Evolutionary conservation across 2,329 filamentous ascomycete species (phyloP), one percentile per base, ranked within the genome.

Genomic region (Fusarium austroafricanum): DNA sequence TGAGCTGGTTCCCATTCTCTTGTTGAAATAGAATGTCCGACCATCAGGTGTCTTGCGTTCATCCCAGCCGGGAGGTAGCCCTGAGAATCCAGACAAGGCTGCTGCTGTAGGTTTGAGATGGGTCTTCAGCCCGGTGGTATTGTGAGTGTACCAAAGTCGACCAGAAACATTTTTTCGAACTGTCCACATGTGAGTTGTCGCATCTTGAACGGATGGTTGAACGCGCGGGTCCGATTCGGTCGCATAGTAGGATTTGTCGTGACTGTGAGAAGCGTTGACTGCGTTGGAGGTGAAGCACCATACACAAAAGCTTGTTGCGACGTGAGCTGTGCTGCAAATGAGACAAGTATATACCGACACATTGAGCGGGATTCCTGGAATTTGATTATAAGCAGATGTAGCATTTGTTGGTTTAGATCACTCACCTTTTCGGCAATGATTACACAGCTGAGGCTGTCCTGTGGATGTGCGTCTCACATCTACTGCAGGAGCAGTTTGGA

Each of bases 201-300:
- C 57, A 10, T 71, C 55, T 18, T 61, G 63, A 2, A 55, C 56
- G 8, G 70, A 45, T 4, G 59, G 52, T 3, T 72, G 65, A 23
- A 74, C 55, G 12, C 58, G 64, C 0, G 70, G 61, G 17, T 76
- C 74, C 10, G 73, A 76, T 23, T 75, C 71, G 15, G 72, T 72
- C 5, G 65, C 72, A 6, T 70, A 73, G 37, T 68, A 76, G 2
- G 73, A 66, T 40, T 66, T 72, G 26, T 76, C 71, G 47, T 76
- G 74, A 2, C 40, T 46, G 49, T 76, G 74, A 2, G 71, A 70
- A 10, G 63, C 45, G 29, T 51, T 64, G 28, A 69, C 64, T 20
- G 68, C 62, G 23, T 72, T 67, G 12, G 74, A 67, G 2, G 73
- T 75, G 51, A 72, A 73, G 42, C 74, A 76, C 72, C 71, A 74